Conservation (phyloP, 345 rosid genomes). For the Ricinus communis region DNA sequence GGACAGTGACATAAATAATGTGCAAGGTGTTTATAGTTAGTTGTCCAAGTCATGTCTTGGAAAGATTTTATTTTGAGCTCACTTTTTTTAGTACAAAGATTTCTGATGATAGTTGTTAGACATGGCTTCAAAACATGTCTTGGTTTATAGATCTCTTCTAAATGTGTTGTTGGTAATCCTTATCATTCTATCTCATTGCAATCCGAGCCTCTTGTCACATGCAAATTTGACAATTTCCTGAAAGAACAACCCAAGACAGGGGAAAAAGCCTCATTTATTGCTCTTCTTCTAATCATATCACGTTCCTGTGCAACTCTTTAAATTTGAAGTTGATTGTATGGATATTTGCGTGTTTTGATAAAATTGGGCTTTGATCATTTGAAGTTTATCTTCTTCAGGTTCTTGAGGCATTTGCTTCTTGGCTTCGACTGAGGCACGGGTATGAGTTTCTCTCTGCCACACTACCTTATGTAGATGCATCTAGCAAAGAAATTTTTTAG, state of each 20-base stretch:
- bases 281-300: neutral
- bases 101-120: neutral
- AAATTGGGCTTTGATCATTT: constrained; percentile 26
- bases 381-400: constrained; percentile 52
- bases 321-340: constrained; percentile 1
- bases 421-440: constrained; percentile 95
- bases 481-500: neutral
- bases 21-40: neutral
- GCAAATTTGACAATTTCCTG: neutral
- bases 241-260: neutral
- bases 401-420: constrained; percentile 97
- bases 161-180: neutral
- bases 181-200: neutral
- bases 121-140: neutral
- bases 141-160: neutral
- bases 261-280: neutral
- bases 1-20: neutral
- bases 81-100: neutral
- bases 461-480: neutral
- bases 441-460: constrained; percentile 34
- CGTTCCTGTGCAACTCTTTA: neutral
- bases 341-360: neutral
- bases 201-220: neutral
- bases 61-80: neutral
- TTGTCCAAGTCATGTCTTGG: neutral